Conservation (phyloP, 2,329 filamentous ascomycete genomes). For the Lojkania enalia region DNA sequence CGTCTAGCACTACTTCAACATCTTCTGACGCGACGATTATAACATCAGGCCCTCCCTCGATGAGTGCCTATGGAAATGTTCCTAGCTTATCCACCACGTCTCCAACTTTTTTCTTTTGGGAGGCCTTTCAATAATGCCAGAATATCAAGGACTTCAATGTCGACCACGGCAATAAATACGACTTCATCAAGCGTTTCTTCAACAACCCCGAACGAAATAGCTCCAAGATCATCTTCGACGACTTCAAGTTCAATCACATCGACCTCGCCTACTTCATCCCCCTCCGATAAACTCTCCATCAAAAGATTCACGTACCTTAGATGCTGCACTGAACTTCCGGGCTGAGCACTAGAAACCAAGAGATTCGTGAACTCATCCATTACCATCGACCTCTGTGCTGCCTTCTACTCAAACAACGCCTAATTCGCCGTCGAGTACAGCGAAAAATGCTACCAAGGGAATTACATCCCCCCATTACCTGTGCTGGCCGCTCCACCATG, state of each 20-base stretch:
- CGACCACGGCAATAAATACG: no score
- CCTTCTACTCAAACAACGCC: constrained; percentile 26
- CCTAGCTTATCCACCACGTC: no score
- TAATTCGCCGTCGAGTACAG: constrained; percentile 39
- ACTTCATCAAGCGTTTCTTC: no score
- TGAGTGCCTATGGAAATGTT: no score
- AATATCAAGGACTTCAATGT: no score
- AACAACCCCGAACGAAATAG: no score
- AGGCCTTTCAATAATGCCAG: no score
- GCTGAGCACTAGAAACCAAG: background rate
- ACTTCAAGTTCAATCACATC: background rate
- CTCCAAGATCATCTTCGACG: no score
- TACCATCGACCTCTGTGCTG: constrained; percentile 30
- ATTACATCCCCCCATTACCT: constrained; percentile 12
- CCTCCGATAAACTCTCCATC: background rate
- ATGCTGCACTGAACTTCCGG: constrained; percentile 6
- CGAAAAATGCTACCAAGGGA: constrained; percentile 43
- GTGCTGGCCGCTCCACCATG: constrained; percentile 15
- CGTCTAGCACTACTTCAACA: no score
- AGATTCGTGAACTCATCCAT: constrained; percentile 4
- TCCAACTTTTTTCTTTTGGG: no score
- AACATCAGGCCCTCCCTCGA: no score
- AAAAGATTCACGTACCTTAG: constrained; percentile 1
- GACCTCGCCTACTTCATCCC: background rate
- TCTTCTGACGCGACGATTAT: no score